Conservation (phyloP, 164 flowering plant genomes). For the Dillenia suffruticosa region DNA sequence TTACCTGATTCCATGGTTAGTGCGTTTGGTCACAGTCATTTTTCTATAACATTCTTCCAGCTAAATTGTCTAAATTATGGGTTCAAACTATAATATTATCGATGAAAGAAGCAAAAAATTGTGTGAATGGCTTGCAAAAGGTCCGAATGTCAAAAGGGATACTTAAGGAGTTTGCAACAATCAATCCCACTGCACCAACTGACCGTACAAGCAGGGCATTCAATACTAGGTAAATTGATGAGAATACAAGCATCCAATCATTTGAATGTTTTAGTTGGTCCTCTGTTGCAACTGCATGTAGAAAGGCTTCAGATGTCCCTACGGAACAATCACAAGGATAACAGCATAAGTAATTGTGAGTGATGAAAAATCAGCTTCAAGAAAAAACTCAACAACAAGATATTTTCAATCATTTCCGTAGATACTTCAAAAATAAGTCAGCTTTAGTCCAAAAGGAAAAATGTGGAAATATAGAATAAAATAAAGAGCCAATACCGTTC, state of each 20-base stretch:
- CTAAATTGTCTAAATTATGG: too few species aligned
- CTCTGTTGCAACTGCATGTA: conserved; percentile 89
- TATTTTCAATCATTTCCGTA: background rate
- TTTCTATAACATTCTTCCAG: too few species aligned
- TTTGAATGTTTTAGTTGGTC: conserved; percentile 71
- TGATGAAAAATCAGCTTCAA: background rate
- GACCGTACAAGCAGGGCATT: conserved; percentile 59
- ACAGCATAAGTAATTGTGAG: background rate
- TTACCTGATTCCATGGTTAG: too few species aligned
- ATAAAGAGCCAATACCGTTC: conserved; percentile 53
- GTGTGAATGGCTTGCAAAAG: background rate
- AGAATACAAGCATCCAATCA: conserved; percentile 65
- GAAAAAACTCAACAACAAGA: background rate
- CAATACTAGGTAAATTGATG: conserved; percentile 55
- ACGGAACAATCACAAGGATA: conserved; percentile 13
- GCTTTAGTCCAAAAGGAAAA: too few species aligned
- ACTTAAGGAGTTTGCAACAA: conserved; percentile 84
- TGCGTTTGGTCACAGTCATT: too few species aligned
- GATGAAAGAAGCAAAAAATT: background rate
- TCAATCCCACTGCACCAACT: conserved; percentile 85
- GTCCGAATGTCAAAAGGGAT: conserved; percentile 44
- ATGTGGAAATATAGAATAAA: background rate
- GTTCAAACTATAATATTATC: too few species aligned
- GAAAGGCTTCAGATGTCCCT: conserved; percentile 99
- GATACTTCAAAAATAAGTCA: background rate